Evolutionary conservation across 805 yeast genomes (phyloP).

Genomic region (Hemisphaericaspora nanyangensis): DNA sequence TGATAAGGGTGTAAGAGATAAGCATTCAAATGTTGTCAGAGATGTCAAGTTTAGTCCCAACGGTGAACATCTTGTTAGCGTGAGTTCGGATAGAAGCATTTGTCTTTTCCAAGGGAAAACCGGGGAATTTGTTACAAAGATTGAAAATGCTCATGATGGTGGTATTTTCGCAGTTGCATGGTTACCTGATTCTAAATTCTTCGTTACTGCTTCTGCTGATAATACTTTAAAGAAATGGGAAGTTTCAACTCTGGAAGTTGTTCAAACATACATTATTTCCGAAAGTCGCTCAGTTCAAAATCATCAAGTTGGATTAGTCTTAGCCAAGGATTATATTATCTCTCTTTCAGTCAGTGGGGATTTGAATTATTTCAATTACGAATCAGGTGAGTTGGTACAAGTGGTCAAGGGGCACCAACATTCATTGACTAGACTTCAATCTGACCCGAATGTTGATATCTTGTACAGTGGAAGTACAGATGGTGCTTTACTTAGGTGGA

Average conservation of each 20-base stretch:
- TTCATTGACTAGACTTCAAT: constrained; percentile 55
- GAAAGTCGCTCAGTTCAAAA: constrained; percentile 46
- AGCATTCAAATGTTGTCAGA: constrained; percentile 74
- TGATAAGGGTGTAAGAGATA: constrained; percentile 61
- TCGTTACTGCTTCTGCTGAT: constrained; percentile 86
- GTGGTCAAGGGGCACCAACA: constrained; percentile 76
- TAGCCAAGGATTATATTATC: constrained; percentile 55
- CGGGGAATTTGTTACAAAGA: constrained; percentile 64
- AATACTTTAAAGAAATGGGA: constrained; percentile 66
- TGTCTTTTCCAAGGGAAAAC: constrained; percentile 82
- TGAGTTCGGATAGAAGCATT: constrained; percentile 78
- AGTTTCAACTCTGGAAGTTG: constrained; percentile 31
- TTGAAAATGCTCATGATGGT: constrained; percentile 60
- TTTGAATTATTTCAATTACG: constrained; percentile 51
- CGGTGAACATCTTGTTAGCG: constrained; percentile 72
- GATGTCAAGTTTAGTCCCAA: constrained; percentile 81
- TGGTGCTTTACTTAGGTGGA: constrained; percentile 70
- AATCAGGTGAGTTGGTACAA: constrained; percentile 19
- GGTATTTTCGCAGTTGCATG: constrained; percentile 80
- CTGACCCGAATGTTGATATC: constrained; percentile 21
- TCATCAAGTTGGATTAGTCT: constrained; percentile 79
- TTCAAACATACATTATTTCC: constrained; percentile 45
- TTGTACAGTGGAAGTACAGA: constrained; percentile 75
- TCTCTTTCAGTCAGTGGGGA: constrained; percentile 73
- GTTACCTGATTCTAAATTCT: constrained; percentile 49